phyloP scores from a whole-genome alignment of 228 moss, liverwort and hornwort species.

The Sphagnum magellanicum region DNA sequence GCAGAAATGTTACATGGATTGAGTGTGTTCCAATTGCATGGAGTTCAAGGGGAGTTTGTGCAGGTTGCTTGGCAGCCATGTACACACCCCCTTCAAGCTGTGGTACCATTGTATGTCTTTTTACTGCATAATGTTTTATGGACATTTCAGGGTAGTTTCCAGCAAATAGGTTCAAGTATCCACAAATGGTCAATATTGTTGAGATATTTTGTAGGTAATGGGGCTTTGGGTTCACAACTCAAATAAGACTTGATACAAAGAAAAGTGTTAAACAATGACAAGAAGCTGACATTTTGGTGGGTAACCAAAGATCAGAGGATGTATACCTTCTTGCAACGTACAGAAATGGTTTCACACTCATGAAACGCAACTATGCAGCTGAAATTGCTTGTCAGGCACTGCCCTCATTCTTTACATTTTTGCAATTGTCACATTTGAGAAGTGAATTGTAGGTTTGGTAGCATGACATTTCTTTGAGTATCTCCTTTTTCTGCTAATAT shows the following conservation, averaged over 20 bases:
- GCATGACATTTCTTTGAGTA: not conserved
- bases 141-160: not conserved
- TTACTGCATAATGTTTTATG: not conserved
- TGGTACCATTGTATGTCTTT: slow-evolving; percentile 39
- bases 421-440: not conserved
- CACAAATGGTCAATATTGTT: not conserved
- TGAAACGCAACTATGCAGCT: slow-evolving; percentile 39
- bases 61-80: slow-evolving; percentile 46
- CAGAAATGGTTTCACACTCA: slow-evolving; percentile 33
- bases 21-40: slow-evolving; percentile 34
- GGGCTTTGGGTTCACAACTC: not conserved
- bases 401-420: not conserved
- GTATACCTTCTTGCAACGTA: slow-evolving; percentile 36
- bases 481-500: not conserved
- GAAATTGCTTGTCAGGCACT: slow-evolving; percentile 40
- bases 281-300: not conserved
- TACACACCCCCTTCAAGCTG: slow-evolving; percentile 18
- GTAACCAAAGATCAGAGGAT: slow-evolving; percentile 26
- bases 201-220: not conserved
- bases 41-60: slow-evolving; percentile 15
- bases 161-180: not conserved
- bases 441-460: not conserved
- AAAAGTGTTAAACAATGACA: no score
- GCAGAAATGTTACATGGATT: slow-evolving; percentile 41
- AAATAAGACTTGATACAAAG: not conserved